Evolutionary conservation across 1,284 basidiomycete genomes (phyloP).

Genomic region (Papiliotrema fonsecae): DNA sequence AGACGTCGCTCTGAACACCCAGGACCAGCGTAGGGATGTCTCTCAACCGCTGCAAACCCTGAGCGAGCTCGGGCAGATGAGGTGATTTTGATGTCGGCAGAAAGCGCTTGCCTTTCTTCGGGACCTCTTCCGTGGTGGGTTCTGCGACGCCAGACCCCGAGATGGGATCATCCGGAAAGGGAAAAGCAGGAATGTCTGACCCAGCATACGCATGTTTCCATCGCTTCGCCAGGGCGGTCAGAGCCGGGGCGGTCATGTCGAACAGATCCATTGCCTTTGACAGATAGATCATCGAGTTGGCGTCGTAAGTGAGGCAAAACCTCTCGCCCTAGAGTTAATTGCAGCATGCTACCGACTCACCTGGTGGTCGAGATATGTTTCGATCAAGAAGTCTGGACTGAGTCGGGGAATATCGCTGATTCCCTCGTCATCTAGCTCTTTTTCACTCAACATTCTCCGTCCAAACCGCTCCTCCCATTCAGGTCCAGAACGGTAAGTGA

Average conservation of each 20-base stretch:
- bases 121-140: constrained; percentile 33
- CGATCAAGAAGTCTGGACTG: constrained; percentile 96
- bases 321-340: constrained; percentile 63
- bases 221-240: constrained; percentile 59
- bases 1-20: constrained; percentile 92
- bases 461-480: constrained; percentile 99
- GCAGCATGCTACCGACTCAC: constrained; percentile 41
- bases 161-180: constrained; percentile 38
- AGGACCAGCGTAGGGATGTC: constrained; percentile 80
- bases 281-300: constrained; percentile 97
- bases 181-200: constrained; percentile 33
- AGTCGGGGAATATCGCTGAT: constrained; percentile 58
- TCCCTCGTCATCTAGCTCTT: constrained; percentile 25
- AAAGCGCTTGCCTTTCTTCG: constrained; percentile 38
- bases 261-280: constrained; percentile 99
- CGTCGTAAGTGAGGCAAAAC: constrained; percentile 98
- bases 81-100: constrained; percentile 56
- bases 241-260: constrained; percentile 80
- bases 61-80: constrained; percentile 74
- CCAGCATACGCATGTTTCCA: constrained; percentile 39
- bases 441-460: constrained; percentile 52
- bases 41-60: constrained; percentile 71
- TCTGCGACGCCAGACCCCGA: constrained; percentile 20
- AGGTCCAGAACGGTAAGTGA: constrained; percentile 97
- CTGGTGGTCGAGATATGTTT: constrained; percentile 98